A percentile compares a stretch with the other conserved stretches of the same genome.
phyloP scores from a whole-genome alignment of 768 basidiomycete genomes.

The Hygrophoropsis aurantiaca region DNA sequence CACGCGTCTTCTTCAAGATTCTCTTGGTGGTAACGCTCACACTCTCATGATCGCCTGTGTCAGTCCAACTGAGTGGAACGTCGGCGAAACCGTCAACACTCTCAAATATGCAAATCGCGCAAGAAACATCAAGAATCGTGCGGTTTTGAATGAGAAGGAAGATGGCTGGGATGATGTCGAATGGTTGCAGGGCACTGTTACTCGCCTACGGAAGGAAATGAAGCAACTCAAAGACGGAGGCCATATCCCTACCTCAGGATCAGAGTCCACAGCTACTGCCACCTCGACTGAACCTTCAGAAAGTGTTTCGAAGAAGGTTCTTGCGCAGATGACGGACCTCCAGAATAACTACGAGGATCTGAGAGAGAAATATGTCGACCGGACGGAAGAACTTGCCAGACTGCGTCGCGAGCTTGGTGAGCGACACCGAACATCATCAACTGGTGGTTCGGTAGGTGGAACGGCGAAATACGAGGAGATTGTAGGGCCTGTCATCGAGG shows the following conservation, averaged over 20 bases:
- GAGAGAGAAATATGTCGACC: slow-evolving; percentile 81
- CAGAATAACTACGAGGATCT: slow-evolving; percentile 85
- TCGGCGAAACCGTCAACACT: slow-evolving; percentile 90
- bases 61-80: slow-evolving; percentile 94
- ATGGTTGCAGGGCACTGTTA: slow-evolving; percentile 87
- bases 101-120: slow-evolving; percentile 98
- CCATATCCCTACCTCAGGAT: slow-evolving; percentile 17
- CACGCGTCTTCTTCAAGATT: slow-evolving; percentile 83
- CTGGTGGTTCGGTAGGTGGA: slow-evolving; percentile 60
- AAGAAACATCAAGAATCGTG: slow-evolving; percentile 94
- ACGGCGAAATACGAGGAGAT: slow-evolving; percentile 87
- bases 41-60: slow-evolving; percentile 99
- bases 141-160: slow-evolving; percentile 89
- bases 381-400: slow-evolving; percentile 84
- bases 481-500: slow-evolving; percentile 96
- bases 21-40: slow-evolving; percentile 94
- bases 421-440: slow-evolving; percentile 55
- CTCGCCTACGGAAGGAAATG: slow-evolving; percentile 84
- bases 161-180: slow-evolving; percentile 99
- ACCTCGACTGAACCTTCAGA: slow-evolving; percentile 41
- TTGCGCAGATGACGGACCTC: slow-evolving; percentile 79
- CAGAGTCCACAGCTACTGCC: slow-evolving; percentile 25
- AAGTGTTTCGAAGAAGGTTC: slow-evolving; percentile 70
- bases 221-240: slow-evolving; percentile 76
- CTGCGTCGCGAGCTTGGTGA: slow-evolving; percentile 78